Percentiles rank a stretch among this genome's conserved stretches.
These are phyloP conservation scores for Pistacia integerrima DNA, from an alignment of 345 rosid genomes.

Conservation along the genomic window DNA sequence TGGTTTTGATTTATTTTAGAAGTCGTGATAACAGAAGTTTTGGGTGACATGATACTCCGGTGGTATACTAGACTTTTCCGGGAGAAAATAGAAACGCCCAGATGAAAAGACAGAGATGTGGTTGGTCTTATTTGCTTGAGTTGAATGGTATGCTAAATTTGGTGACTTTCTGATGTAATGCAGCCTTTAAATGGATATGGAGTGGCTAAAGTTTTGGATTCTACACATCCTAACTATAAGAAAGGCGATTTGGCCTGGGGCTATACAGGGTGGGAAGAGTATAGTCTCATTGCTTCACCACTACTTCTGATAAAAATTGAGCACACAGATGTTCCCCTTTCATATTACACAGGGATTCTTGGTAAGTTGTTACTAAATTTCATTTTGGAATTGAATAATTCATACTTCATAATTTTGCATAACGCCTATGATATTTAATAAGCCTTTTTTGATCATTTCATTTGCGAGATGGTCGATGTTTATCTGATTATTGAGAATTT, in stretches of 20 bases:
- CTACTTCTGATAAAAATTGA: conserved; percentile 45
- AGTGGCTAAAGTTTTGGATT: conserved; percentile 59
- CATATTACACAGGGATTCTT: conserved; percentile 67
- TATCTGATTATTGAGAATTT: neutral
- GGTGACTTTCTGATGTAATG: conserved; percentile 8
- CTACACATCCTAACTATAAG: conserved; percentile 51
- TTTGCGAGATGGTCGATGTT: neutral
- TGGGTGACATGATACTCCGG: no score
- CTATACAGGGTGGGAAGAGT: conserved; percentile 64
- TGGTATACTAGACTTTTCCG: no score
- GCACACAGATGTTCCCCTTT: conserved; percentile 52
- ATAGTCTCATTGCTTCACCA: conserved; percentile 41
- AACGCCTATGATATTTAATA: neutral
- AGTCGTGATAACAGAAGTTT: no score
- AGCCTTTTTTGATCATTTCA: neutral
- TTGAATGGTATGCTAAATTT: neutral
- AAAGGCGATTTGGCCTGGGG: conserved; percentile 68
- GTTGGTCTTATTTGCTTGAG: neutral
- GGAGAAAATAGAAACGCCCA: no score
- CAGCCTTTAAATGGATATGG: conserved; percentile 63
- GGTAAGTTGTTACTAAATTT: conserved; percentile 30
- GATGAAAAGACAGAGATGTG: no score
- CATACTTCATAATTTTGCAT: neutral
- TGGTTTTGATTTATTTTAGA: no score
- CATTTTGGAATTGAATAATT: no score